phyloP scores from a whole-genome alignment of 192 early-diverging fungal species.

The Pilaira anomala region DNA sequence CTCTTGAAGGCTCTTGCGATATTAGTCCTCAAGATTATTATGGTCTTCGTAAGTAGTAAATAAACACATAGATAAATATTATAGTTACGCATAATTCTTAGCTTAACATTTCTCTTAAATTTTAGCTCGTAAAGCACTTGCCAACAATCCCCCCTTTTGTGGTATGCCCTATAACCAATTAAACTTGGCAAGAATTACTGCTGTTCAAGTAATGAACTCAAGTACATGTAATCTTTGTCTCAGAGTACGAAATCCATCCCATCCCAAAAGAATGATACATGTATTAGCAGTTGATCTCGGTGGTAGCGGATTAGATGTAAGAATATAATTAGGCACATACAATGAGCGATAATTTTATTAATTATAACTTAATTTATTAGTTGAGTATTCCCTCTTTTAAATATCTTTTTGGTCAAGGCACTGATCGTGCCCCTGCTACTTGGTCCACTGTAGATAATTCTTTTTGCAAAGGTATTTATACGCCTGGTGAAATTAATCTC shows the following conservation, averaged over 20 bases:
- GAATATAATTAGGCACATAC: conserved; percentile 3
- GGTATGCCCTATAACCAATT: conserved; percentile 53
- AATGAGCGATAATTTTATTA: neutral
- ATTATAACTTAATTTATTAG: conserved; percentile 13
- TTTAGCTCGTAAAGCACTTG: conserved; percentile 32
- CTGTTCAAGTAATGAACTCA: conserved; percentile 43
- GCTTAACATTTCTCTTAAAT: too few species aligned
- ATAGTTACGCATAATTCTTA: too few species aligned
- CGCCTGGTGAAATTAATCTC: neutral
- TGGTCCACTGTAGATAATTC: conserved; percentile 42
- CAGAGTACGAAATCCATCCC: conserved; percentile 42
- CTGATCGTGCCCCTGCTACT: conserved; percentile 43
- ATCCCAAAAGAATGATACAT: conserved; percentile 43
- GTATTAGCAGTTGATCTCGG: conserved; percentile 55
- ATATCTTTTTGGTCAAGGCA: conserved; percentile 43
- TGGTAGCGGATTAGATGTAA: conserved; percentile 50
- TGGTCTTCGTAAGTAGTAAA: conserved; percentile 9
- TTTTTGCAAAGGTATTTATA: conserved; percentile 43
- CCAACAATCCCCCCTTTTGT: conserved; percentile 51
- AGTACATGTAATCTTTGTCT: conserved; percentile 51
- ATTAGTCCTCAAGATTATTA: conserved; percentile 20
- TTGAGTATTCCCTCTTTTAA: conserved; percentile 38
- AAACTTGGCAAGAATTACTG: conserved; percentile 51
- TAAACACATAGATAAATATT: too few species aligned
- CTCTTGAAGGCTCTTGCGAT: conserved; percentile 1